phyloP scores from a whole-genome alignment of 371 early-diverging fungal genomes.

The Rhizopus arrhizus region DNA sequence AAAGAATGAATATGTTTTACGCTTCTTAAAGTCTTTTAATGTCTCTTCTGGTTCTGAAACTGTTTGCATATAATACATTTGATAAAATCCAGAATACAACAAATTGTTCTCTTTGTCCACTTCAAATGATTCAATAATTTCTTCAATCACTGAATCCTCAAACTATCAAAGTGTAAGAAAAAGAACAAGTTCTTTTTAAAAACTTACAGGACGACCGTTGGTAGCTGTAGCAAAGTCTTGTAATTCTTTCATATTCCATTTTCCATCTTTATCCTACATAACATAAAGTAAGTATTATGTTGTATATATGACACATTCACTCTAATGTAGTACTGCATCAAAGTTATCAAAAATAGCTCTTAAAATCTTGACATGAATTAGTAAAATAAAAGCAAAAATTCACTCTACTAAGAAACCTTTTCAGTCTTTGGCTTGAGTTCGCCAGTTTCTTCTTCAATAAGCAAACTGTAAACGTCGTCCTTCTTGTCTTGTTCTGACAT shows the following conservation, averaged over 20 bases:
- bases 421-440: conserved; percentile 32
- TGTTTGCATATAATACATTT: conserved; percentile 77
- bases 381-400: background rate
- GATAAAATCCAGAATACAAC: conserved; percentile 66
- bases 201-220: conserved; percentile 68
- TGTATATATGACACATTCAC: too few relatives aligned
- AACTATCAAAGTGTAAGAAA: conserved; percentile 51
- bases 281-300: background rate
- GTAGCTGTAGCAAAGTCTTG: conserved; percentile 73
- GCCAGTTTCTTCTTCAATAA: conserved; percentile 26
- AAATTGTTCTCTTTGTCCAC: conserved; percentile 56
- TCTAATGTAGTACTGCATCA: conserved; percentile 51
- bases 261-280: conserved; percentile 60
- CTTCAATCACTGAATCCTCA: conserved; percentile 64
- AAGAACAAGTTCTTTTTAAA: background rate
- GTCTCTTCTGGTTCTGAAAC: conserved; percentile 72
- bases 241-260: conserved; percentile 61
- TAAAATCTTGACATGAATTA: conserved; percentile 34
- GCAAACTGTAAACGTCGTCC: conserved; percentile 16
- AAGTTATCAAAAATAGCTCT: conserved; percentile 69
- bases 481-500: conserved; percentile 21
- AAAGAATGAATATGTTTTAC: conserved; percentile 20
- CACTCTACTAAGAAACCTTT: conserved; percentile 5
- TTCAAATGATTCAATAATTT: conserved; percentile 66
- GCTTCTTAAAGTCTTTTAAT: conserved; percentile 70